These are phyloP conservation scores for Cytidiella melzeri DNA, from an alignment of 768 basidiomycete species.

Conservation along the genomic window DNA sequence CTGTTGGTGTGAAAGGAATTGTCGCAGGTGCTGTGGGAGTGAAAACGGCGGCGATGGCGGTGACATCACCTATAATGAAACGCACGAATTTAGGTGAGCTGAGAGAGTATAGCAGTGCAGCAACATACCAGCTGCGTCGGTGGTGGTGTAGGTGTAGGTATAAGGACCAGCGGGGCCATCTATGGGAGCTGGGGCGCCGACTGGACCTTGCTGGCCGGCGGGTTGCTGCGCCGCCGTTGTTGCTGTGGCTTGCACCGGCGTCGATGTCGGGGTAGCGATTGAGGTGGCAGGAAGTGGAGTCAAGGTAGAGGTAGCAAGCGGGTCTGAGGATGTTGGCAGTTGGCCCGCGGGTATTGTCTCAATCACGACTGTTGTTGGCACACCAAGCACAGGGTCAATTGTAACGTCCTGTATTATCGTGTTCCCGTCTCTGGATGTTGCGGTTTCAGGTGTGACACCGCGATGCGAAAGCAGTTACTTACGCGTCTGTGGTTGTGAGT, in stretches of 20 bases:
- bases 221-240: no score
- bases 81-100: neutral
- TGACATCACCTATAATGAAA: conserved; percentile 15
- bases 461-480: conserved; percentile 18
- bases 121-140: conserved; percentile 24
- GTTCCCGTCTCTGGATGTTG: conserved; percentile 34
- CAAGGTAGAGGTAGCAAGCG: conserved; percentile 13
- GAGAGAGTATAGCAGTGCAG: neutral
- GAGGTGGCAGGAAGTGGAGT: conserved; percentile 17
- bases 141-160: conserved; percentile 29
- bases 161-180: conserved; percentile 14
- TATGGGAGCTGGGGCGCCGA: conserved; percentile 36
- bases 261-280: conserved; percentile 11
- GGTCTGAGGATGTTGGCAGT: neutral
- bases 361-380: conserved; percentile 38
- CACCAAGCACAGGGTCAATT: conserved; percentile 30
- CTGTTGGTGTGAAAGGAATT: conserved; percentile 13
- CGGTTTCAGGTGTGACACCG: conserved; percentile 9
- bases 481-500: conserved; percentile 42
- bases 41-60: conserved; percentile 24
- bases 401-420: conserved; percentile 47
- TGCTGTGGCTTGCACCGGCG: conserved; percentile 11
- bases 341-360: neutral
- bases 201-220: conserved; percentile 39
- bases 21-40: conserved; percentile 27